A percentile compares a stretch with the other conserved stretches of the same genome.
These are phyloP conservation scores for Elsinoe arachidis DNA, from an alignment of 2,329 filamentous ascomycete genomes.

Conservation along the genomic window DNA sequence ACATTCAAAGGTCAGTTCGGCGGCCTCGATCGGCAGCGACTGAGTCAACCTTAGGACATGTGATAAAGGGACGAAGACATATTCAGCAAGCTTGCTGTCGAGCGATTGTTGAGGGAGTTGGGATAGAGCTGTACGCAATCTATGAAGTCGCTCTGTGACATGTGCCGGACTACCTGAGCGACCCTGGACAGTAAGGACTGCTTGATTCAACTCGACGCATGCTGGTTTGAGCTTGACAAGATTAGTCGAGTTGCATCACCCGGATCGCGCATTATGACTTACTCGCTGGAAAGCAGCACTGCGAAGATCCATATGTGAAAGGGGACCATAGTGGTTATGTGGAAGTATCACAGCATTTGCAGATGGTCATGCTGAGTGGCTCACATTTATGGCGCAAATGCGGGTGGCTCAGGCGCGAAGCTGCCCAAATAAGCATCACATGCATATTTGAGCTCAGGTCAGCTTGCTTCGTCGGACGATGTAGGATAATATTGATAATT, in stretches of 20 bases:
- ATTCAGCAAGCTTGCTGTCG: slow-evolving; percentile 81
- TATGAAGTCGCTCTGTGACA: slow-evolving; percentile 41
- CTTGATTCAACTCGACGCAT: slow-evolving; percentile 51
- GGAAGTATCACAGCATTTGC: not conserved
- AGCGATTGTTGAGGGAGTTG: slow-evolving; percentile 35
- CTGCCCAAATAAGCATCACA: not conserved
- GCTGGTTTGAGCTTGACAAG: slow-evolving; percentile 45
- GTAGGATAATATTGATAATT: no score
- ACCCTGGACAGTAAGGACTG: slow-evolving; percentile 42
- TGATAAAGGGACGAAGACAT: slow-evolving; percentile 87
- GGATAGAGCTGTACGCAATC: slow-evolving; percentile 36
- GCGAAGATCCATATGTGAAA: slow-evolving; percentile 22
- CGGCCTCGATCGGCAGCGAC: slow-evolving; percentile 58
- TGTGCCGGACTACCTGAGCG: slow-evolving; percentile 37
- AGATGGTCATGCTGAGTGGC: not conserved
- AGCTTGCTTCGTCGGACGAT: no score
- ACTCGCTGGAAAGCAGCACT: slow-evolving; percentile 34
- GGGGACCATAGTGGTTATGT: no score
- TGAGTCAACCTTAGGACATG: slow-evolving; percentile 73
- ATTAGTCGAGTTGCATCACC: slow-evolving; percentile 18
- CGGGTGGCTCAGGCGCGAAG: not conserved
- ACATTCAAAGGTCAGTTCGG: slow-evolving; percentile 71
- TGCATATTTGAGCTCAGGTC: not conserved
- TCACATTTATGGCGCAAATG: not conserved
- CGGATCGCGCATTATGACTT: not conserved